Evolutionary conservation across 2,329 filamentous ascomycete species (phyloP), one percentile per base, ranked within the genome.

Genomic region (Sarocladium oryzae): DNA sequence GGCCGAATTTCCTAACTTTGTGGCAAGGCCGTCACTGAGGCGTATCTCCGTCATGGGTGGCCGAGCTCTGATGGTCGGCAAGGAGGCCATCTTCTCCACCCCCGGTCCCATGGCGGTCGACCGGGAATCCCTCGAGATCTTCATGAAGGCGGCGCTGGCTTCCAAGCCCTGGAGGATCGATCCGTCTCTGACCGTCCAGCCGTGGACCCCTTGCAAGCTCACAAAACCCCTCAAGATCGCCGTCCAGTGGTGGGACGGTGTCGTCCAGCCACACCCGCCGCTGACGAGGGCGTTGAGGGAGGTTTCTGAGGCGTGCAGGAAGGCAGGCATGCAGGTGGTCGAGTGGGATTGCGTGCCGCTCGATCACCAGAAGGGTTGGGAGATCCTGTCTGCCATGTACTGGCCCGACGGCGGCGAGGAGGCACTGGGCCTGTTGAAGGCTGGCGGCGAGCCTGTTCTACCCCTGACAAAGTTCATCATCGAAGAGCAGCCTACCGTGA

Each of bases 361-460:
- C 56, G 70, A 76, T 50, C 83, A 84, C 56, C 60, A 65, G 16
- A 66, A 76, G 50, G 74, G 73, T 0, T 69, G 78, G 62, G 66
- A 81, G 5, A 68, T 79, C 8, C 21, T 57, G 13, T 60, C 61
- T 2, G 56, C 56, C 1, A 58, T 82, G 1, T 84, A 84, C 61
- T 86, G 79, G 63, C 64, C 72, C 1, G 84, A 87, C 56, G 82
- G 79, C 28, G 83, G 74, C 1, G 65, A 69, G n/a, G 75, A 80
- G 53, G 76, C 77, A 24, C 63, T 65, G 1, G 70, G 69, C 2
- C 70, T 74, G 0, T 69, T 86, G 2, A 66, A 72, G 2, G 68
- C 70, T 1, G 75, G 75, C 0, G 77, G 76, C 1, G 83, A 87
- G 58, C 81, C 82, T 0, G 69, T 74, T 59, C 66, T 76, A 1